A percentile compares a stretch with the other conserved stretches of the same genome.
Evolutionary conservation across 2,329 filamentous ascomycete species (phyloP).

Genomic region (Fusarium anthophilum): DNA sequence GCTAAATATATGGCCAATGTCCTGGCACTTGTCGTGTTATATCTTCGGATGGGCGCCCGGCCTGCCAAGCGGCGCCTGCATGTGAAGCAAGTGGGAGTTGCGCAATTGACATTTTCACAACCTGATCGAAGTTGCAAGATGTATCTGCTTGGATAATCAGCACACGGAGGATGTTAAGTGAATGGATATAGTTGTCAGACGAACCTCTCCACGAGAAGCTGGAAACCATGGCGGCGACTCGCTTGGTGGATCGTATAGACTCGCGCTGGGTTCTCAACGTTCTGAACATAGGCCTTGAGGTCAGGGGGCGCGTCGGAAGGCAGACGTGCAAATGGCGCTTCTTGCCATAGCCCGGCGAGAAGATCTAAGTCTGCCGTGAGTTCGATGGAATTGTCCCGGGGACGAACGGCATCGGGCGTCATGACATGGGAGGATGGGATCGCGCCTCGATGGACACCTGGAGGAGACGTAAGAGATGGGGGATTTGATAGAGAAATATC

Average conservation of each 20-base stretch:
- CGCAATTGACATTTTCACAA: constrained; percentile 75
- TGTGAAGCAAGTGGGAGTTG: constrained; percentile 82
- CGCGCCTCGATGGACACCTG: constrained; percentile 20
- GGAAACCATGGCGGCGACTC: constrained; percentile 70
- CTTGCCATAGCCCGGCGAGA: constrained; percentile 68
- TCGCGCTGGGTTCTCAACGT: constrained; percentile 69
- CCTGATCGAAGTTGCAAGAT: constrained; percentile 84
- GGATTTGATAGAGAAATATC: not conserved
- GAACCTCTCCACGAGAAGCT: constrained; percentile 74
- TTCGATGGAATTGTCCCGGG: constrained; percentile 28
- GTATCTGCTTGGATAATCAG: constrained; percentile 64
- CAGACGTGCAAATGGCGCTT: constrained; percentile 66
- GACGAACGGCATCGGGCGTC: constrained; percentile 36
- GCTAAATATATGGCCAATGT: constrained; percentile 83
- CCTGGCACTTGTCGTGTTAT: constrained; percentile 83
- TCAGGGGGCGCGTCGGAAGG: constrained; percentile 69
- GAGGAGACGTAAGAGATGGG: not conserved
- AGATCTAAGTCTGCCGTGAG: constrained; percentile 56
- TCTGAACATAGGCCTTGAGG: constrained; percentile 63
- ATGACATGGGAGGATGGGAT: constrained; percentile 36
- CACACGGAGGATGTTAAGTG: not conserved
- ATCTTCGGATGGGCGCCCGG: constrained; percentile 76
- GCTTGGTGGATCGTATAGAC: constrained; percentile 70
- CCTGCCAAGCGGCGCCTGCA: constrained; percentile 74
- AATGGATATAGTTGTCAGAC: constrained; percentile 29